Conservation (phyloP, 2,329 filamentous ascomycete species). For the Trichophyton schoenleinii region DNA sequence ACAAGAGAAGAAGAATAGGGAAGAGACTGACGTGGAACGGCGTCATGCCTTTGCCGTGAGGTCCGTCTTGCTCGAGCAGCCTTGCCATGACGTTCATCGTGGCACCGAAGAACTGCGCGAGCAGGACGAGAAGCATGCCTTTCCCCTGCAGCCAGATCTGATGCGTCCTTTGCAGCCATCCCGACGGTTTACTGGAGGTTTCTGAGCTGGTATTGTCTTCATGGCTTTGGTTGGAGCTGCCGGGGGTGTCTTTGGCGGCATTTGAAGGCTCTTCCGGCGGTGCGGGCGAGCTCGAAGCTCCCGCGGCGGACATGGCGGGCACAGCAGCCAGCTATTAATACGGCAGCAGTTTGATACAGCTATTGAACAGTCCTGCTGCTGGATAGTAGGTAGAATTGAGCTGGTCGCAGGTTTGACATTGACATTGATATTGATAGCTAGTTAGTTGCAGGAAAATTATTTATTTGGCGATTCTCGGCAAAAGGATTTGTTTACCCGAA, state of each 20-base stretch:
- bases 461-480: no score
- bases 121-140: slow-evolving; percentile 58
- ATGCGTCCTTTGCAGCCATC: background rate
- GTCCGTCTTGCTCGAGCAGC: slow-evolving; percentile 55
- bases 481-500: no score
- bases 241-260: background rate
- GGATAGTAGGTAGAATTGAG: no score
- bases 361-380: no score
- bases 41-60: slow-evolving; percentile 59
- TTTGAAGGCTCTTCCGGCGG: no score
- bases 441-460: no score
- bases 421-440: no score
- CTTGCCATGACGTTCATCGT: slow-evolving; percentile 76
- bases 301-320: no score
- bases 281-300: no score
- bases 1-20: background rate
- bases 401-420: no score
- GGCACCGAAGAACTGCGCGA: slow-evolving; percentile 68
- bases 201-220: background rate
- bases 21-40: slow-evolving; percentile 51
- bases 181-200: background rate
- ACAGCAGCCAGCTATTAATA: no score
- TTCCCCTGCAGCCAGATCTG: slow-evolving; percentile 42
- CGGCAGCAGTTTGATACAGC: no score
- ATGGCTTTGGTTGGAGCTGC: background rate